Evolutionary conservation across 352 stramenopile species (phyloP), one percentile per base, ranked within the genome.

Genomic region (Globisporangium camurandrum): DNA sequence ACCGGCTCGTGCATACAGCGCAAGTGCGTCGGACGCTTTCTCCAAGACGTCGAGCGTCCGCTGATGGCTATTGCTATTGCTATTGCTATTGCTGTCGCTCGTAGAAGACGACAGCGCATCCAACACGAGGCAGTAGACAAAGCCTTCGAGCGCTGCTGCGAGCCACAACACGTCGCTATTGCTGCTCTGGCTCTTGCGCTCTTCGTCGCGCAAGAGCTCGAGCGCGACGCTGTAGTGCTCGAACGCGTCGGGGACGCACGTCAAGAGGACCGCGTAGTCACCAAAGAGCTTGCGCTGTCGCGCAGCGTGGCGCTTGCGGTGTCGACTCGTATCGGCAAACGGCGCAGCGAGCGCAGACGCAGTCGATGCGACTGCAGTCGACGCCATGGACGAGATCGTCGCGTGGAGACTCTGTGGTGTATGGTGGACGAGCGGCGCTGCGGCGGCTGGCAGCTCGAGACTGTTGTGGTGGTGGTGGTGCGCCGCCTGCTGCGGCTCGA

Each of bases 261-360:
- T 67, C 23, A 90, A 58, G 2, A 94, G 65, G 30, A 87, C 60
- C 11, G 71, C 71, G 54, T 89, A 94, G 49, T 94, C 84, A 0
- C 78, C 84, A 49, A 91, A 69, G 22, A 94, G 71, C 48, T 94
- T 94, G 9, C 77, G 59, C 14, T 87, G 67, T 2, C 84, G 74
- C 26, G 71, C 76, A 3, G 76, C 27, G 39, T 87, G 69, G 19
- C 76, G 58, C 39, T 81, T 81, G 22, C 72, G 66, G 46, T 64
- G 64, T 16, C 71, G 76, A 22, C 67, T 61, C 36, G 36, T 41
- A 40, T 90, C 78, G 9, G 64, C 41, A 7, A 69, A 71, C 24
- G 24, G 61, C n/a, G 44, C 54, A 42, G 57, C 52, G 39, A 75
- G 47, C 23, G 66, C 61, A 6, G 64, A 69, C 28, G 71, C 56